Percentiles rank a stretch among this genome's conserved stretches.
These are phyloP conservation scores for Breynia disticha DNA, from an alignment of 441 rosid genomes.

Conservation along the genomic window DNA sequence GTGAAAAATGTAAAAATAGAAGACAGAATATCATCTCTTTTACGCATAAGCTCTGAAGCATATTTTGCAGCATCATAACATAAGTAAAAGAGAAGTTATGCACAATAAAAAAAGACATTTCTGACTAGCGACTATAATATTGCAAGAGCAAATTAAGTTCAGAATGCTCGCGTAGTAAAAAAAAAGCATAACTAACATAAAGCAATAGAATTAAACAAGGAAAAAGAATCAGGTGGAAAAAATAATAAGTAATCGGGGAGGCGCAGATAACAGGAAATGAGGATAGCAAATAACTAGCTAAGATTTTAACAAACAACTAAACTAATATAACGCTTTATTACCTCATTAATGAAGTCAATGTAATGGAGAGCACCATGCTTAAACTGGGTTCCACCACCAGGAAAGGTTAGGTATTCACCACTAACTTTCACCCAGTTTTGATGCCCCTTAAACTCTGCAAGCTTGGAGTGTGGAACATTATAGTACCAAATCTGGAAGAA, in stretches of 20 bases:
- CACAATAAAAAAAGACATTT: too few relatives aligned
- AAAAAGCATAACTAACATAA: too few relatives aligned
- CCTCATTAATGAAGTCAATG: conserved; percentile 89
- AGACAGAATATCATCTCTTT: not conserved
- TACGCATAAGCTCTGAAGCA: too few relatives aligned
- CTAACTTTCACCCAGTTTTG: conserved; percentile 93
- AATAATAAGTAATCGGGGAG: too few relatives aligned
- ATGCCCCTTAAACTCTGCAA: conserved; percentile 77
- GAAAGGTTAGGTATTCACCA: conserved; percentile 88
- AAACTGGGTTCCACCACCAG: conserved; percentile 99
- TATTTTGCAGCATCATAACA: too few relatives aligned
- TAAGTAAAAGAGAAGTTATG: too few relatives aligned
- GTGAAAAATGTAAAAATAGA: not conserved
- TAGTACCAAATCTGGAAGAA: conserved; percentile 71
- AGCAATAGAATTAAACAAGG: too few relatives aligned
- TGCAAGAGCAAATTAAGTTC: too few relatives aligned
- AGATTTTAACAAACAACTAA: conserved; percentile 8
- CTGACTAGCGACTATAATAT: too few relatives aligned
- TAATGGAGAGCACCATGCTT: conserved; percentile 94
- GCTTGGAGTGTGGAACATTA: conserved; percentile 89
- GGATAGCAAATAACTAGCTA: conserved; percentile 1
- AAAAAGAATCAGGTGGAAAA: too few relatives aligned
- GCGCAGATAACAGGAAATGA: not conserved
- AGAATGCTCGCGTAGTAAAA: too few relatives aligned
- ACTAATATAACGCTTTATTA: conserved; percentile 21